phyloP scores from a whole-genome alignment of 2,329 filamentous ascomycete genomes.

The Epicoccum nigrum region DNA sequence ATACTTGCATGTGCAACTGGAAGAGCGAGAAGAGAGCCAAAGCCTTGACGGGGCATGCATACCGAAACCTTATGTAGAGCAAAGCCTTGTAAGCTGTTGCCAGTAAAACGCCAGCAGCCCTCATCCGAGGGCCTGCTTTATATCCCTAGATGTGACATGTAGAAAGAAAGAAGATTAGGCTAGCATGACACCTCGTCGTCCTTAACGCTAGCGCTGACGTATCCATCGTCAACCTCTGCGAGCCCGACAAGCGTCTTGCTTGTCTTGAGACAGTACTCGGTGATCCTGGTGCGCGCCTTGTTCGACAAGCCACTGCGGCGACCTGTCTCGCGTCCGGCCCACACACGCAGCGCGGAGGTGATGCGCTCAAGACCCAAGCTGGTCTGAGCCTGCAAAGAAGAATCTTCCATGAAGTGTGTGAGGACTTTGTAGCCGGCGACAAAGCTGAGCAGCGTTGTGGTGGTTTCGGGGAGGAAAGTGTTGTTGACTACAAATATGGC shows the following conservation, averaged over 20 bases:
- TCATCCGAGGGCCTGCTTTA: background rate
- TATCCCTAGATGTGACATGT: background rate
- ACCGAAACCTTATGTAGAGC: background rate
- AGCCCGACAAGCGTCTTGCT: slow-evolving; percentile 53
- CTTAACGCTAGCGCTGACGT: slow-evolving; percentile 37
- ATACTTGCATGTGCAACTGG: background rate
- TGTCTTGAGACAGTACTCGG: slow-evolving; percentile 50
- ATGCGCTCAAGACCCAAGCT: slow-evolving; percentile 52
- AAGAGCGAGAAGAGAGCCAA: background rate
- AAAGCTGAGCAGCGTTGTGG: slow-evolving; percentile 54
- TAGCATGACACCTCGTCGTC: slow-evolving; percentile 22
- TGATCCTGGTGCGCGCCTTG: slow-evolving; percentile 47
- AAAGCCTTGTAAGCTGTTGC: background rate
- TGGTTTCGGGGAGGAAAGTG: slow-evolving; percentile 47
- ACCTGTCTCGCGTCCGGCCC: slow-evolving; percentile 54
- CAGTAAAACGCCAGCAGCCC: background rate
- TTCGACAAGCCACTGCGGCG: slow-evolving; percentile 48
- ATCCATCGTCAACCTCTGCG: slow-evolving; percentile 36
- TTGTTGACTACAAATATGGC: slow-evolving; percentile 50
- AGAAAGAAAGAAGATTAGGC: background rate
- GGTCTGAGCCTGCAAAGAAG: slow-evolving; percentile 38
- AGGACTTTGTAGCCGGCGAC: slow-evolving; percentile 53
- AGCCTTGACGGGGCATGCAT: background rate
- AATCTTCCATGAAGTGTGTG: slow-evolving; percentile 44
- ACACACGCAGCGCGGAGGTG: slow-evolving; percentile 52